Conservation (phyloP, 768 basidiomycete species). For the Lactarius psammicola region DNA sequence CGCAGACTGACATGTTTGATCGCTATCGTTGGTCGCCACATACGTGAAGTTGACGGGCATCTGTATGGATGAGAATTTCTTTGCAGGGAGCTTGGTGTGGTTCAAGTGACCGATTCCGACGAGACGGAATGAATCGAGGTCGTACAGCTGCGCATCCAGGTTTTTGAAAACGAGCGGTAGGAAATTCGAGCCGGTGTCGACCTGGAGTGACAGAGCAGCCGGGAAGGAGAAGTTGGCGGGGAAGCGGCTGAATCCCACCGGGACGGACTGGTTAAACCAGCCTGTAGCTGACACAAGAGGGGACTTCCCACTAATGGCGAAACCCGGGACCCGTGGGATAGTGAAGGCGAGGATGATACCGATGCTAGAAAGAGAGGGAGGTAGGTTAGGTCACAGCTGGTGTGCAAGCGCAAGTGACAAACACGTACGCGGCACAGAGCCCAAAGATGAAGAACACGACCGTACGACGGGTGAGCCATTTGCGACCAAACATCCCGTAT, state of each 20-base stretch:
- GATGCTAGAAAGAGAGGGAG: slow-evolving; percentile 42
- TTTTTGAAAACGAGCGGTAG: slow-evolving; percentile 72
- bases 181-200: slow-evolving; percentile 72
- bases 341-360: slow-evolving; percentile 73
- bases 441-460: slow-evolving; percentile 69
- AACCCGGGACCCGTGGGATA: slow-evolving; percentile 77
- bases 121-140: slow-evolving; percentile 59
- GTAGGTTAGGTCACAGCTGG: slow-evolving; percentile 7
- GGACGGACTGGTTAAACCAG: slow-evolving; percentile 53
- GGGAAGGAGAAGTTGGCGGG: slow-evolving; percentile 93
- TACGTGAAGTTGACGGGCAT: slow-evolving; percentile 87
- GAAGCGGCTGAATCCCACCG: slow-evolving; percentile 62
- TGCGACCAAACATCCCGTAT: slow-evolving; percentile 74
- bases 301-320: slow-evolving; percentile 54
- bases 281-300: slow-evolving; percentile 65
- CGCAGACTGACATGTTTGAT: slow-evolving; percentile 68
- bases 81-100: slow-evolving; percentile 60
- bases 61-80: slow-evolving; percentile 57
- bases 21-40: slow-evolving; percentile 70
- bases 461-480: slow-evolving; percentile 64
- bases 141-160: slow-evolving; percentile 67
- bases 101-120: slow-evolving; percentile 69
- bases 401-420: slow-evolving; percentile 26
- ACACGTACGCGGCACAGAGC: slow-evolving; percentile 55
- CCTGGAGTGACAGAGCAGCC: slow-evolving; percentile 67